phyloP scores from a whole-genome alignment of 257 asterid genomes.

The Lycium barbarum region DNA sequence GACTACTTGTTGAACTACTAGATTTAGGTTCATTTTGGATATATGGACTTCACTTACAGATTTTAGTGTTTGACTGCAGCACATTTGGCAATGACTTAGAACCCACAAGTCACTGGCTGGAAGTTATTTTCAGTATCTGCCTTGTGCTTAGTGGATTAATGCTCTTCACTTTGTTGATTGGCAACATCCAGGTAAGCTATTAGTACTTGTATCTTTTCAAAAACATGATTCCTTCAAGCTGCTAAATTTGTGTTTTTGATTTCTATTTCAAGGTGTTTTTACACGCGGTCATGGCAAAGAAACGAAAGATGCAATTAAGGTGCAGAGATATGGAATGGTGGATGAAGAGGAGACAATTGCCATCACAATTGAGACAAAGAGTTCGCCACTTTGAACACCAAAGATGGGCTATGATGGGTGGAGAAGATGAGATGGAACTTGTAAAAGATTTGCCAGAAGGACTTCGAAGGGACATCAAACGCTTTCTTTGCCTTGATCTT shows the following conservation, averaged over 20 bases:
- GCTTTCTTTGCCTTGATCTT: slow-evolving; percentile 82
- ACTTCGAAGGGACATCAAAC: slow-evolving; percentile 90
- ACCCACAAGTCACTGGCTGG: slow-evolving; percentile 88
- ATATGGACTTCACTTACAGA: not conserved
- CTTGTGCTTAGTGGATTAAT: slow-evolving; percentile 85
- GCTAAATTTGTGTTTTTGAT: not conserved
- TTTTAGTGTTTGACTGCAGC: slow-evolving; percentile 50
- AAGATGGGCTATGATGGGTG: slow-evolving; percentile 72
- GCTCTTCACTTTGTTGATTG: slow-evolving; percentile 89
- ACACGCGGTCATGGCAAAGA: slow-evolving; percentile 96
- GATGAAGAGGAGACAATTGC: slow-evolving; percentile 94
- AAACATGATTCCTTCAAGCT: not conserved
- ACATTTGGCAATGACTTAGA: slow-evolving; percentile 92
- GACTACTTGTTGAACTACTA: not conserved
- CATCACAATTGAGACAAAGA: slow-evolving; percentile 72
- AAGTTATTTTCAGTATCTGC: slow-evolving; percentile 81
- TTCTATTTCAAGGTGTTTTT: slow-evolving; percentile 65
- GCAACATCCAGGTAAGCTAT: slow-evolving; percentile 80
- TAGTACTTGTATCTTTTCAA: not conserved
- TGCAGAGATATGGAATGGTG: slow-evolving; percentile 99
- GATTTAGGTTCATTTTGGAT: not conserved
- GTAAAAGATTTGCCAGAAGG: slow-evolving; percentile 87
- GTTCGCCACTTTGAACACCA: slow-evolving; percentile 86
- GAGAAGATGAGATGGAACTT: slow-evolving; percentile 84
- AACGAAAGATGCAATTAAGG: slow-evolving; percentile 89